Evolutionary conservation across 345 rosid genomes (phyloP).

Genomic region (Aquilaria sinensis): DNA sequence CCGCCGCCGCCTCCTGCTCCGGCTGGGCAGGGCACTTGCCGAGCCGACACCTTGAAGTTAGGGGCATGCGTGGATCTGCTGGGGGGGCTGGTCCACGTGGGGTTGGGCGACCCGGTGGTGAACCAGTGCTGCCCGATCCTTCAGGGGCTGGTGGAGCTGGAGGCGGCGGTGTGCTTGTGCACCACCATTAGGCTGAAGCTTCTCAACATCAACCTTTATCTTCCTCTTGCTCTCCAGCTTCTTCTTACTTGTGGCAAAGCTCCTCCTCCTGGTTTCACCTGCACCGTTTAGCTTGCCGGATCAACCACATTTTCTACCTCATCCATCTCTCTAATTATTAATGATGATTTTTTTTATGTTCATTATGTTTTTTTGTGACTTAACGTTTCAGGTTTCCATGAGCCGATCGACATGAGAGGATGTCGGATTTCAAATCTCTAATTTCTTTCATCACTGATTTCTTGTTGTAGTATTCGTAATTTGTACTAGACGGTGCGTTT

Average conservation of each 20-base stretch:
- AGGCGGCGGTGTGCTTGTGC: slow-evolving; percentile 92
- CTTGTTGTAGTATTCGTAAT: too few species aligned
- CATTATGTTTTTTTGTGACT: not conserved
- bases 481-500: too few species aligned
- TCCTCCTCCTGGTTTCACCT: slow-evolving; percentile 96
- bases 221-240: slow-evolving; percentile 93
- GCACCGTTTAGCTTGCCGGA: slow-evolving; percentile 49
- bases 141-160: slow-evolving; percentile 65
- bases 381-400: slow-evolving; percentile 27
- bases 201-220: slow-evolving; percentile 72
- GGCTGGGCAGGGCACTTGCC: slow-evolving; percentile 42
- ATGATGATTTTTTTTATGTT: not conserved
- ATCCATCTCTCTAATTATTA: not conserved
- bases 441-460: not conserved
- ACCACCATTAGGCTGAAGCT: slow-evolving; percentile 83
- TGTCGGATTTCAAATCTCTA: slow-evolving; percentile 24
- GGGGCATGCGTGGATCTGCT: slow-evolving; percentile 93
- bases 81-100: slow-evolving; percentile 81
- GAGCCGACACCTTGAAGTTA: slow-evolving; percentile 68
- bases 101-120: slow-evolving; percentile 67
- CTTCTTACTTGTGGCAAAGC: slow-evolving; percentile 90
- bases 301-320: slow-evolving; percentile 3
- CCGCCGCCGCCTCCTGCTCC: slow-evolving; percentile 26
- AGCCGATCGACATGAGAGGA: slow-evolving; percentile 46
- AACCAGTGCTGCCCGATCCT: slow-evolving; percentile 85